These are phyloP conservation scores for Neurospora sp. DNA, from an alignment of 495 filamentous ascomycete species.

Conservation along the genomic window DNA sequence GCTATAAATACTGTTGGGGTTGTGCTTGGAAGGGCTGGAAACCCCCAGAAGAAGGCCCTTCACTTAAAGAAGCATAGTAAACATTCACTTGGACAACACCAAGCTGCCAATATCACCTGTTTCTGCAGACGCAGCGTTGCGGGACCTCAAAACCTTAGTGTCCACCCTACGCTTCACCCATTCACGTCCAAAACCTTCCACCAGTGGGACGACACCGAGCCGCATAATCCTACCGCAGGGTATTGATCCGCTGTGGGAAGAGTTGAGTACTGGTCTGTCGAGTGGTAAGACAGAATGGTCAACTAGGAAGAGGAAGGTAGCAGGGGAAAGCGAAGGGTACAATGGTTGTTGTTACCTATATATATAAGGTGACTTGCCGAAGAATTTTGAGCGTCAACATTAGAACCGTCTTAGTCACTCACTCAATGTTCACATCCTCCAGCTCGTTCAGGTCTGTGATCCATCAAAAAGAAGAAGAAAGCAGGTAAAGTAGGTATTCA, in stretches of 20 bases:
- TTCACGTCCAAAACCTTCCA: too few species aligned
- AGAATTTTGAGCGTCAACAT: not conserved
- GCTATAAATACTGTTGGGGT: too few species aligned
- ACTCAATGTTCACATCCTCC: not conserved
- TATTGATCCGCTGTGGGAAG: not conserved
- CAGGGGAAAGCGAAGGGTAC: fast-evolving
- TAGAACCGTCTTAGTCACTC: not conserved
- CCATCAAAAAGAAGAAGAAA: not conserved
- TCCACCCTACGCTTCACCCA: too few species aligned
- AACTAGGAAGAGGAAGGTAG: not conserved
- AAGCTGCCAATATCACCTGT: too few species aligned
- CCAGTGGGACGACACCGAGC: too few species aligned
- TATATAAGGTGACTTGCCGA: not conserved
- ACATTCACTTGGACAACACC: too few species aligned
- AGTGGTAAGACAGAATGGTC: not conserved
- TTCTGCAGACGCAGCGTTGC: too few species aligned
- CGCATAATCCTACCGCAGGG: too few species aligned
- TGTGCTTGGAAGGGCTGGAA: too few species aligned
- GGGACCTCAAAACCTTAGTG: too few species aligned
- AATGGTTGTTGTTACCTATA: not conserved
- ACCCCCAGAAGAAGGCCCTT: too few species aligned
- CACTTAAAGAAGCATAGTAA: too few species aligned
- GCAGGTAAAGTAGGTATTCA: not conserved
- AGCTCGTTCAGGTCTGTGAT: not conserved
- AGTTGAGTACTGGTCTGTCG: not conserved